phyloP scores from a whole-genome alignment of 345 rosid species.

The Acer campestre region DNA sequence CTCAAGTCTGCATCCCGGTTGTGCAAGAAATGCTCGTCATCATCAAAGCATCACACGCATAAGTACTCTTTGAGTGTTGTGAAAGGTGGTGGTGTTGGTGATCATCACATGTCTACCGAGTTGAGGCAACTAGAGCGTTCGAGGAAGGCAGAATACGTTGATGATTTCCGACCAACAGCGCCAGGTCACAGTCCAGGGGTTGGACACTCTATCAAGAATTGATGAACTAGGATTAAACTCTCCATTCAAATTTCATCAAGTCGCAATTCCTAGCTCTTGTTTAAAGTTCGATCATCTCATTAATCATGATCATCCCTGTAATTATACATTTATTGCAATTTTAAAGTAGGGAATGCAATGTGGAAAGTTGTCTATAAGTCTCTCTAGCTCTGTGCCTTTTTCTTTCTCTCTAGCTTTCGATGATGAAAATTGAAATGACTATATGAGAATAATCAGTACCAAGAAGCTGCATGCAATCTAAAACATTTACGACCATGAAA shows the following conservation, averaged over 20 bases:
- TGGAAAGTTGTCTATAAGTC: not conserved
- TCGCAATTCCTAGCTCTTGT: not conserved
- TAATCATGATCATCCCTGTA: not conserved
- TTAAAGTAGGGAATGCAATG: not conserved
- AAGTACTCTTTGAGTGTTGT: conserved; percentile 10
- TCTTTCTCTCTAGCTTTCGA: not conserved
- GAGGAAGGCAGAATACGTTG: conserved; percentile 29
- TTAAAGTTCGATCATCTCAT: too few species aligned
- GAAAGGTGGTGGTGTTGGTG: conserved; percentile 8
- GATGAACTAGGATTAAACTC: conserved; percentile 4
- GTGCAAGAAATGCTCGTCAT: conserved; percentile 22
- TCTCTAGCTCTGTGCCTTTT: not conserved
- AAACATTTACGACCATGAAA: not conserved
- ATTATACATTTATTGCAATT: not conserved
- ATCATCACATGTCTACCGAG: not conserved
- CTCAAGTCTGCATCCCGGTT: conserved; percentile 21
- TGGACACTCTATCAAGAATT: conserved; percentile 40
- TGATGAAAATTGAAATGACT: not conserved
- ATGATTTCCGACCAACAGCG: conserved; percentile 45
- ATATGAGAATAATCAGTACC: not conserved
- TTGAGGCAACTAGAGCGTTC: conserved; percentile 19
- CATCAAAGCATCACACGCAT: not conserved
- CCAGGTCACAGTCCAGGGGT: conserved; percentile 59
- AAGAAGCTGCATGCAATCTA: not conserved
- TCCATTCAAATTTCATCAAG: conserved; percentile 15